Evolutionary conservation across 1,284 basidiomycete genomes (phyloP), one percentile per base, ranked within the genome.

Genomic region (Tetrapyrgos nigripes): DNA sequence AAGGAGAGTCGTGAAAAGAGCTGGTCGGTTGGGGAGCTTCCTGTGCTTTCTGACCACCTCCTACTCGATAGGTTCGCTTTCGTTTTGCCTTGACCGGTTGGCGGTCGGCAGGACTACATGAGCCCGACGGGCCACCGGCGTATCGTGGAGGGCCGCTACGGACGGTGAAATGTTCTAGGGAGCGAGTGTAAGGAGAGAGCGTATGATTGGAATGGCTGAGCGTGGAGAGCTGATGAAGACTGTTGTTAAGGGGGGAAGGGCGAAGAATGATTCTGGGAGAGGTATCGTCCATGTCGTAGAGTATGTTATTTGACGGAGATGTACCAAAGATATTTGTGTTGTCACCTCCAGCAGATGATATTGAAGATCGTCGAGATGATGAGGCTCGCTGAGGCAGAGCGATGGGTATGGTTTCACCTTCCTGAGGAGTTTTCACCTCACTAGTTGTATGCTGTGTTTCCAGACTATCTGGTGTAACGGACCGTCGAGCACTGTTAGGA

Each of bases 191-290:
- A 0, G 95, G 95, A 1, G 91, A 94, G 2, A 97, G 78, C 0
- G 95, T 97, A 68, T 96, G 94, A 65, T 96, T 93, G 2, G 93
- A 94, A 63, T 90, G 84, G 23, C 86, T 89, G 55, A 97, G 84
- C 2, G 92, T 92, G 19, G 92, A 89, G 19, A 97, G 79, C 62
- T 96, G 92, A 50, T 90, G 91, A 23, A 96, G 82, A 8, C 87
- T 86, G 66, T 88, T 88, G 76, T 92, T 93, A 55, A 86, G 69
- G 29, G 78, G 66, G 2, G 80, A 77, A 0, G 88, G 87, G 24
- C 88, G 87, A 55, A 94, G 82, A 19, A 91, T 80, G 66, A 94
- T 93, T 63, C 84, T 83, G 27, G 84, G 81, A 51, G 83, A 78
- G 53, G 70, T 64, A 59, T 73, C 73, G 65, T 75, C 53, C 43